Base-by-base conservation (phyloP, 192 early-diverging fungal genomes). In the Geranomyces michiganensis region DNA sequence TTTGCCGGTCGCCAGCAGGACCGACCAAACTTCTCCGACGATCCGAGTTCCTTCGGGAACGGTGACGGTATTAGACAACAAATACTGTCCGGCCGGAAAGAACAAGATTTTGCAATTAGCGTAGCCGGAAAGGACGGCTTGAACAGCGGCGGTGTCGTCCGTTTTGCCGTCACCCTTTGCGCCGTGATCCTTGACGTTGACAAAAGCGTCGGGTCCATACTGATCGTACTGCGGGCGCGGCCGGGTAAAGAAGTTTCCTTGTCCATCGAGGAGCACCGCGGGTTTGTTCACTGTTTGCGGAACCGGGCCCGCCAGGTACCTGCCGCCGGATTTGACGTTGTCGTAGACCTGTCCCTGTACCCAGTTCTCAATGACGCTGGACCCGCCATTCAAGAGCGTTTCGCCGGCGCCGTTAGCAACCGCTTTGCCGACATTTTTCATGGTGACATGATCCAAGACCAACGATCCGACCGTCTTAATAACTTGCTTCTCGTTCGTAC, bases 151-250 rank as follows among this genome's bases (percentile, higher is more conserved):
- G 1, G 81, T 81, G 66, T 82, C 81, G 61, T 82, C 81, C 32
- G 81, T 82, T 4, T 14, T 6, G 36, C 81, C 81, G 55, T 82
- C 81, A 45, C 80, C 80, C 61, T 81, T 81, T 19, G 78, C 79
- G 32, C 79, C 79, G 46, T 41, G 44, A 30, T 36, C 53, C 62
- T 77, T 65, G 53, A 81, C 79, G 62, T 13, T 45, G 48, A 67
- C 32, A 58, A 81, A 77, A 32, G n/a, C 46, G 41, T 12, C 48
- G 3, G 66, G 56, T 45, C 17, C 24, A 56, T 62, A 47, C 13
- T 77, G 41, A 22, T 81, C 75, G 47, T 81, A 81, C 26, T 76
- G 77, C 24, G 79, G 79, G 30, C 69, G 62, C 43, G 75, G 30
- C n/a, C 79, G 47, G 1, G 30, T 51, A 45, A 82, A 78, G 46